Percentiles rank a stretch among this genome's conserved stretches.
Conservation (phyloP, 768 basidiomycete species). For the Cyclocybe cylindracea region DNA sequence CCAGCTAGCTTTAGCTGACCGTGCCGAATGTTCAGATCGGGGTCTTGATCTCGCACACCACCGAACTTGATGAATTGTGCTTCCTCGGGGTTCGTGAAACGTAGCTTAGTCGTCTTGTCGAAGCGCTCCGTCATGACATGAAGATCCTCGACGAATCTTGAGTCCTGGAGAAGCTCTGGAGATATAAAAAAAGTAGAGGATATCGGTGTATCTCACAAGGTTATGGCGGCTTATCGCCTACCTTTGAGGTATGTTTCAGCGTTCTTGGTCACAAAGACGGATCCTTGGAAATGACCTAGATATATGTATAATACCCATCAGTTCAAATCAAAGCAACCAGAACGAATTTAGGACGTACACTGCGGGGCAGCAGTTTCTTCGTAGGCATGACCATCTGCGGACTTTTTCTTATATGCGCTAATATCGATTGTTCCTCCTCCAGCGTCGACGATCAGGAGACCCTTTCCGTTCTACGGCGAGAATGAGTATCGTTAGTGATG, state of each 20-base stretch:
- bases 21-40: conserved; percentile 36
- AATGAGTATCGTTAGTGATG: background rate
- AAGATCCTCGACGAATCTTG: conserved; percentile 41
- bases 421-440: conserved; percentile 50
- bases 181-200: background rate
- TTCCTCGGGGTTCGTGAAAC: conserved; percentile 40
- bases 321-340: background rate
- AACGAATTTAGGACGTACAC: conserved; percentile 22
- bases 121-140: conserved; percentile 43
- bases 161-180: conserved; percentile 34
- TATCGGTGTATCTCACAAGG: no score
- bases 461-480: conserved; percentile 6
- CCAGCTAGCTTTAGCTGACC: conserved; percentile 47
- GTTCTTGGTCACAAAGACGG: conserved; percentile 41
- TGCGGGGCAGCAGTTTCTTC: conserved; percentile 42
- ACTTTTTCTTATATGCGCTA: conserved; percentile 35
- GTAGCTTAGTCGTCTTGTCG: conserved; percentile 48
- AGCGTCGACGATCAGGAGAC: conserved; percentile 13
- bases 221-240: conserved; percentile 9
- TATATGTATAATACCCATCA: no score
- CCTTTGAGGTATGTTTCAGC: conserved; percentile 36
- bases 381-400: conserved; percentile 20
- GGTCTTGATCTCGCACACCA: conserved; percentile 39
- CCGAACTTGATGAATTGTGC: conserved; percentile 52
- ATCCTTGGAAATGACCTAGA: conserved; percentile 44